Conservation (phyloP, 345 rosid genomes). For the Salix purpurea region DNA sequence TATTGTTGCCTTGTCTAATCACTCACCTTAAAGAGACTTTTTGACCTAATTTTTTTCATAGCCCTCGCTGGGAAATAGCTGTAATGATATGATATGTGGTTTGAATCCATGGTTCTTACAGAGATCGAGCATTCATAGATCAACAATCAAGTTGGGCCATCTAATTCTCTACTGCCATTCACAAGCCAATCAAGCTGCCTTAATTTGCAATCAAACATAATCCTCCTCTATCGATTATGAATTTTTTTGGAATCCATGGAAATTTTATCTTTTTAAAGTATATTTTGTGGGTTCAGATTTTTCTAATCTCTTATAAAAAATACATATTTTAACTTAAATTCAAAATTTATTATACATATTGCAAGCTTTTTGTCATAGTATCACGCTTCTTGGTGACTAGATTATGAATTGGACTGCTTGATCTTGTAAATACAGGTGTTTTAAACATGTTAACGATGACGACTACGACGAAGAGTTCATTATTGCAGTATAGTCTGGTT, state of each 20-base stretch:
- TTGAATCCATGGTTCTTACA: not conserved
- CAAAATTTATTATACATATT: too few species aligned
- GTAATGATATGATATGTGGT: not conserved
- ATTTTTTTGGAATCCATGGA: too few species aligned
- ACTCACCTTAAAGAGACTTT: not conserved
- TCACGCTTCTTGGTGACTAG: too few species aligned
- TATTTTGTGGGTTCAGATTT: too few species aligned
- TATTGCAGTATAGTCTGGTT: too few species aligned
- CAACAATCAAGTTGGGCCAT: not conserved
- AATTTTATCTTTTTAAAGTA: rapidly evolving
- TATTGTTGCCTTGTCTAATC: not conserved
- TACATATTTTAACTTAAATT: too few species aligned
- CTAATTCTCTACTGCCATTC: not conserved
- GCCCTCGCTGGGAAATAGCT: not conserved
- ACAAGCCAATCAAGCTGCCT: not conserved
- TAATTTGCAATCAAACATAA: not conserved
- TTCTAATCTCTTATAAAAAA: too few species aligned
- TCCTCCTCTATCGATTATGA: too few species aligned
- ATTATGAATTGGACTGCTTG: too few species aligned
- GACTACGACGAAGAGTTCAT: too few species aligned
- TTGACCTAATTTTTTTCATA: not conserved
- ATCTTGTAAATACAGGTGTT: too few species aligned
- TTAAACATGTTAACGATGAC: too few species aligned
- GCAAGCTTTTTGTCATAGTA: rapidly evolving
- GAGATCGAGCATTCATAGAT: not conserved